Evolutionary conservation across 148 eudicot genomes (phyloP).

Genomic region (Camellia sinensis): DNA sequence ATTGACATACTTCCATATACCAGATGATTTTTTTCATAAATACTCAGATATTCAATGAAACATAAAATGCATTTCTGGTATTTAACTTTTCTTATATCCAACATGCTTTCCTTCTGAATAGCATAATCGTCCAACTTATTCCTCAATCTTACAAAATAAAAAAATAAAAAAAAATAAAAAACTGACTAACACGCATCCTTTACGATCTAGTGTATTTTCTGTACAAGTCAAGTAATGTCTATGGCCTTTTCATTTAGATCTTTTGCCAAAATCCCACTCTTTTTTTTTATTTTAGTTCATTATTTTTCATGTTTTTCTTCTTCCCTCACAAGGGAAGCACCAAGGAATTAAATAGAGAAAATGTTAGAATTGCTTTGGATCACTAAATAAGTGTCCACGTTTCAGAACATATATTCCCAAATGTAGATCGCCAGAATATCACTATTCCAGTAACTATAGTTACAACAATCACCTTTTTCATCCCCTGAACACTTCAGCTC

Average conservation of each 20-base stretch:
- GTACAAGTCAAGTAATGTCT: background rate
- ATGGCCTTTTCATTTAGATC: background rate
- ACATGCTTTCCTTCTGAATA: too few relatives aligned
- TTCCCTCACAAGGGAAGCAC: background rate
- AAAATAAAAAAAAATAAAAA: too few relatives aligned
- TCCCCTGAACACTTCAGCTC: too few relatives aligned
- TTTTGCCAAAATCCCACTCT: background rate
- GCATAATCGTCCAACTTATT: too few relatives aligned
- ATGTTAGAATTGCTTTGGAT: too few relatives aligned
- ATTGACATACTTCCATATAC: background rate
- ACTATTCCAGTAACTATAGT: too few relatives aligned
- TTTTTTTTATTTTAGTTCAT: background rate
- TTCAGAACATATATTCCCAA: background rate
- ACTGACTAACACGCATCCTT: too few relatives aligned
- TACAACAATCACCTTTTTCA: too few relatives aligned
- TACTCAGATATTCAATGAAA: background rate
- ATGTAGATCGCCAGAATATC: too few relatives aligned
- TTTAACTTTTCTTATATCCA: slow-evolving; percentile 3
- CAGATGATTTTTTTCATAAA: background rate
- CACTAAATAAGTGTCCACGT: background rate
- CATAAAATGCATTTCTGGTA: background rate
- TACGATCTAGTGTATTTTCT: too few relatives aligned
- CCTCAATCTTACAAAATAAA: too few relatives aligned
- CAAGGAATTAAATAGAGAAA: background rate
- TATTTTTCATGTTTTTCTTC: too few relatives aligned